These are phyloP conservation scores for Santalum album DNA, from an alignment of 164 flowering plant species.

Conservation along the genomic window DNA sequence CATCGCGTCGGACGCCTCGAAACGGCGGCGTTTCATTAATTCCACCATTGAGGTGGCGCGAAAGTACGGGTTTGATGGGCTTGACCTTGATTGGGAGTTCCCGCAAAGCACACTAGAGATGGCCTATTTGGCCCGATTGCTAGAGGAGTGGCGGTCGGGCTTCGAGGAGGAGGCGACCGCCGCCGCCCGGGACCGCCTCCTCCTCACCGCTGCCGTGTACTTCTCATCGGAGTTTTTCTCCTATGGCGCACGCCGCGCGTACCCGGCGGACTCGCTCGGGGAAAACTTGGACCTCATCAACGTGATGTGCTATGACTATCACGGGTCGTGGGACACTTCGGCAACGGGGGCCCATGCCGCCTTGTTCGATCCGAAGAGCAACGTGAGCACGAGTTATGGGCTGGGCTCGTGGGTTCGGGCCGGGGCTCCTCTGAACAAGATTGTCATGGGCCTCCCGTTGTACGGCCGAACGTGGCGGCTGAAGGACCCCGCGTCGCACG, in stretches of 20 bases:
- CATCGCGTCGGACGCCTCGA: constrained; percentile 22
- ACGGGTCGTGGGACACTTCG: constrained; percentile 36
- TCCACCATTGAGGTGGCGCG: constrained; percentile 36
- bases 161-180: constrained; percentile 24
- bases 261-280: constrained; percentile 26
- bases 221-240: constrained; percentile 22
- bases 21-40: constrained; percentile 27
- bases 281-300: constrained; percentile 43
- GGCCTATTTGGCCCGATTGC: constrained; percentile 14
- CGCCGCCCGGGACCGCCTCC: constrained; percentile 20
- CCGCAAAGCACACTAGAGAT: constrained; percentile 28
- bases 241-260: constrained; percentile 5
- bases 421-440: constrained; percentile 21
- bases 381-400: constrained; percentile 38
- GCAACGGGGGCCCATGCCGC: constrained; percentile 50
- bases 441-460: constrained; percentile 53
- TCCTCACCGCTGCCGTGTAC: constrained; percentile 53
- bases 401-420: constrained; percentile 37
- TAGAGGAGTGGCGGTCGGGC: constrained; percentile 35
- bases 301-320: constrained; percentile 44
- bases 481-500: constrained; percentile 19
- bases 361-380: constrained; percentile 29
- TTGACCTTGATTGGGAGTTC: constrained; percentile 41
- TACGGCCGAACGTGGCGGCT: constrained; percentile 50
- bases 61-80: constrained; percentile 35